Evolutionary conservation across 179 eudicot genomes (phyloP).

Genomic region (Vitellaria paradoxa): DNA sequence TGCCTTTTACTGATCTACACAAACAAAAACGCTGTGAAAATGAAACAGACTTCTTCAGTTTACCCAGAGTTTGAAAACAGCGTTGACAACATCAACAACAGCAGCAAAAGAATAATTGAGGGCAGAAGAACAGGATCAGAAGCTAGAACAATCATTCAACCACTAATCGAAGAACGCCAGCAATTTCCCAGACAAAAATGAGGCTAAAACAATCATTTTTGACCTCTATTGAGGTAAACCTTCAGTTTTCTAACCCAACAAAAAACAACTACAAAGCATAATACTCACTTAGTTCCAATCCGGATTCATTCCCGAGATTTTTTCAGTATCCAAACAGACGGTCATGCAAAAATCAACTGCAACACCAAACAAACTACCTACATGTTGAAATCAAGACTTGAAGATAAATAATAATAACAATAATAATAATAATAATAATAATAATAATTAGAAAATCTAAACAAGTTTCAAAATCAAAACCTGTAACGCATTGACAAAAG

Average conservation of each 20-base stretch:
- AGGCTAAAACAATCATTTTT: not conserved
- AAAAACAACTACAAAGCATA: not conserved
- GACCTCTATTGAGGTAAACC: not conserved
- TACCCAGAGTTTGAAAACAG: not conserved
- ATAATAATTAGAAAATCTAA: not conserved
- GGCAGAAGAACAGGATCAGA: not conserved
- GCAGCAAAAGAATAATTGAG: not conserved
- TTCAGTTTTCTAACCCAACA: not conserved
- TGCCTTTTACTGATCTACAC: not conserved
- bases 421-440: not conserved
- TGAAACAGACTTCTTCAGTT: not conserved
- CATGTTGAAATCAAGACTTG: not conserved
- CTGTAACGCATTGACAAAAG: not conserved
- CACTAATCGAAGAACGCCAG: not conserved
- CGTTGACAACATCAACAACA: not conserved
- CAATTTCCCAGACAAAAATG: no score
- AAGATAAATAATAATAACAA: slow-evolving; percentile 1
- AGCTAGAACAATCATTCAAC: not conserved
- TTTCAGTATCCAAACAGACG: slow-evolving; percentile 1
- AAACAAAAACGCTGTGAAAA: not conserved
- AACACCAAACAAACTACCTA: not conserved
- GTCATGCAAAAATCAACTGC: not conserved
- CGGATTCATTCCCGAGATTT: not conserved
- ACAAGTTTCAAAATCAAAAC: not conserved
- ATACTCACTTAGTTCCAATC: not conserved